A percentile compares a stretch with the other conserved stretches of the same genome.
phyloP scores from a whole-genome alignment of 768 basidiomycete species.

The Russula sp. region DNA sequence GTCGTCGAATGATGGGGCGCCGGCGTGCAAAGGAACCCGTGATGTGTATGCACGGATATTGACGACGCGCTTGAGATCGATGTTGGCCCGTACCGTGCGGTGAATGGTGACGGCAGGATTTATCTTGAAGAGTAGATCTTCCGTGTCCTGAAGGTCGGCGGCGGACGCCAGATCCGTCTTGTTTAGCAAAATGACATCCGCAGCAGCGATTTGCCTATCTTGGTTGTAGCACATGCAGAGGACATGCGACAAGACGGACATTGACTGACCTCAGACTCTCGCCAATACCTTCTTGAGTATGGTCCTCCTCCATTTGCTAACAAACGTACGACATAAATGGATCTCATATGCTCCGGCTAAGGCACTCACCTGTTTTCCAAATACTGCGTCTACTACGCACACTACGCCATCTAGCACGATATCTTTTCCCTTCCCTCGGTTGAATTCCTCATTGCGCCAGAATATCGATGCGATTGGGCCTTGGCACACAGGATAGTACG shows the following conservation, averaged over 20 bases:
- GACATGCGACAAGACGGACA: background rate
- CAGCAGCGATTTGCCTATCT: constrained; percentile 84
- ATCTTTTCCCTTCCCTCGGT: constrained; percentile 58
- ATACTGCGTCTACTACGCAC: constrained; percentile 87
- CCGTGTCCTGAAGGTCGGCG: constrained; percentile 41
- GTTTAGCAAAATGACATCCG: constrained; percentile 90
- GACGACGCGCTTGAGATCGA: constrained; percentile 74
- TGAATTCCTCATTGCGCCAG: constrained; percentile 82
- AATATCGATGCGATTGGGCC: constrained; percentile 86
- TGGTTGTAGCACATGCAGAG: background rate
- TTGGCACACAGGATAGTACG: constrained; percentile 26
- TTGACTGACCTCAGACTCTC: constrained; percentile 68
- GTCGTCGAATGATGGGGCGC: constrained; percentile 19
- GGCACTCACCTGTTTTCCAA: constrained; percentile 50
- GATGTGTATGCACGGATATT: constrained; percentile 73
- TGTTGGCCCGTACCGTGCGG: constrained; percentile 59
- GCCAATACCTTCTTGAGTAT: constrained; percentile 56
- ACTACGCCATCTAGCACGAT: constrained; percentile 85
- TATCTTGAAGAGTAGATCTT: constrained; percentile 58
- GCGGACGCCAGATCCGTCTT: constrained; percentile 72
- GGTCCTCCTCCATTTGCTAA: constrained; percentile 85
- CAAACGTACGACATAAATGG: background rate
- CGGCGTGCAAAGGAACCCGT: constrained; percentile 35
- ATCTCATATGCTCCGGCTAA: too few species aligned
- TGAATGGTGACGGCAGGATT: constrained; percentile 79